Evolutionary conservation across 257 asterid genomes (phyloP), one percentile per base, ranked within the genome.

Genomic region (Asclepias syriaca): DNA sequence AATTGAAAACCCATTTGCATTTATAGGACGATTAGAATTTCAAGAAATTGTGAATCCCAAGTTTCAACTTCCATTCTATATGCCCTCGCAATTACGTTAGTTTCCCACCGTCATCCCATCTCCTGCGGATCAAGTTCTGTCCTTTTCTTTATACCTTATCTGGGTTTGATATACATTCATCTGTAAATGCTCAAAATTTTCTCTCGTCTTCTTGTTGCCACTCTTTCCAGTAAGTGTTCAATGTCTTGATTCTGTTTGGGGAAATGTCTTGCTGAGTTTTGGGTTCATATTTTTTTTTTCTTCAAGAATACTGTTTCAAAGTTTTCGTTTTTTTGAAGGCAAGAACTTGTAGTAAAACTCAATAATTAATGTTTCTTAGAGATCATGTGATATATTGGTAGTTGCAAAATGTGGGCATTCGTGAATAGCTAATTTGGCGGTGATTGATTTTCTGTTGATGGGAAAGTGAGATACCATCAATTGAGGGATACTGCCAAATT

Each of bases 21-120:
- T 55, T 50, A 14, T 48, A 19, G 3, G 27, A 24, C 18, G 34
- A 34, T 34, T 37, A 1, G 6, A 64, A 64, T 6, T 37, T 24
- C 68, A 37, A 64, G 50, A 64, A 37, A 16, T 64, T 37, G 68
- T 37, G 68, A 64, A 64, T 64, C 68, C 68, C 68, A 18, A 64
- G 50, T 8, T 16, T 64, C 43, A 16, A 8, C 29, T 37, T 14
- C 50, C 68, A 18, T 37, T 16, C 68, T 39, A 9, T 39, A 9
- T 64, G 37, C 68, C 68, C 68, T 63, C 50, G 3, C 68, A 15
- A 18, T 37, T 37, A 64, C 68, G 68, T 64, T 64, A 64, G 8
- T 63, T 63, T 10, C 15, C 8, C 50, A 18, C 50, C 68, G 50
- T 11, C 68, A 43, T 6, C 68, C 64, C 68, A 18, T 15, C 29